phyloP scores from a whole-genome alignment of 2,329 filamentous ascomycete genomes.

The Dothideomycetes sp. region DNA sequence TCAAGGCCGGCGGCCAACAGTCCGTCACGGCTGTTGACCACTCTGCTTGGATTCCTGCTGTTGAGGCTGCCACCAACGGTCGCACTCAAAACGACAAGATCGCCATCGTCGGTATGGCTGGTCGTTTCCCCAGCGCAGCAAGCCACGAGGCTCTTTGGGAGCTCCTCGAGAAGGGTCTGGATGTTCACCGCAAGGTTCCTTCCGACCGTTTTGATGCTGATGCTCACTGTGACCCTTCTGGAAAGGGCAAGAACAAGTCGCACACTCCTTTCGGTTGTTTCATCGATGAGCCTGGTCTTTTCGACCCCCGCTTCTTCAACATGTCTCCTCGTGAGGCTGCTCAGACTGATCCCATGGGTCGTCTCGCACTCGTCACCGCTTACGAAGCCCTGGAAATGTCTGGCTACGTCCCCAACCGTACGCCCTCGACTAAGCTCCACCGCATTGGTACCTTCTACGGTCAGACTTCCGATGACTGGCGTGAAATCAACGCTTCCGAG shows the following conservation, averaged over 20 bases:
- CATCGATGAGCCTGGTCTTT: conserved; percentile 65
- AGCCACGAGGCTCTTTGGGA: conserved; percentile 67
- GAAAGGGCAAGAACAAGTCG: conserved; percentile 66
- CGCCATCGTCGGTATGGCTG: conserved; percentile 76
- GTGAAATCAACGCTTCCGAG: conserved; percentile 64
- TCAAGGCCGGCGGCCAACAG: conserved; percentile 43
- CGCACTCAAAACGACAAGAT: conserved; percentile 57
- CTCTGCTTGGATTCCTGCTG: conserved; percentile 32
- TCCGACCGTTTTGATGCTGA: conserved; percentile 65
- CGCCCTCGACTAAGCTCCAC: conserved; percentile 55
- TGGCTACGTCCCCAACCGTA: conserved; percentile 65
- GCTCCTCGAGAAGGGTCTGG: conserved; percentile 62
- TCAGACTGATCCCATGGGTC: conserved; percentile 74
- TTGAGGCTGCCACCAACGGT: conserved; percentile 26
- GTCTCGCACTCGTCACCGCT: conserved; percentile 64
- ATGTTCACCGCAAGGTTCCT: conserved; percentile 61
- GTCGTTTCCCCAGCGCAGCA: conserved; percentile 65
- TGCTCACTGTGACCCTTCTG: conserved; percentile 61
- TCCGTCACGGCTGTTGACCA: conserved; percentile 36
- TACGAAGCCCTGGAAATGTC: conserved; percentile 78
- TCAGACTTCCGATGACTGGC: conserved; percentile 67
- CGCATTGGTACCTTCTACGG: conserved; percentile 67
- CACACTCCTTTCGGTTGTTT: conserved; percentile 70
- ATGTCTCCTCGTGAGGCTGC: conserved; percentile 75
- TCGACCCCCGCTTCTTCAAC: conserved; percentile 79